Evolutionary conservation across 306 rosid species (phyloP).

Genomic region (Arachis stenosperma): DNA sequence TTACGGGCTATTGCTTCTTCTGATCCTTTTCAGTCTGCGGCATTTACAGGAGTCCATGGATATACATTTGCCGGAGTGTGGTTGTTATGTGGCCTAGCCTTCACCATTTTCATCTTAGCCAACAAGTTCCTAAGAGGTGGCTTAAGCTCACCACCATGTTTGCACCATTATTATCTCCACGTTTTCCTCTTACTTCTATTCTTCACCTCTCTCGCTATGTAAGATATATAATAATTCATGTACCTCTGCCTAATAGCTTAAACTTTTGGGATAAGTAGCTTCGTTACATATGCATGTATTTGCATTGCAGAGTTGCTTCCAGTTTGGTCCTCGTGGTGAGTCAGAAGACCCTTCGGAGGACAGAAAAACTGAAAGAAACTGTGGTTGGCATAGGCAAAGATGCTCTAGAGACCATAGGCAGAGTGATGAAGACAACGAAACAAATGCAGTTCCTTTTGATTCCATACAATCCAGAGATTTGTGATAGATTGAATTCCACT

Average conservation of each 20-base stretch:
- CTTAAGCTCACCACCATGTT: slow-evolving; percentile 42
- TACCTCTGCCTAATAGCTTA: not conserved
- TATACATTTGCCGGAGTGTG: slow-evolving; percentile 67
- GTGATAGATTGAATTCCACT: slow-evolving; percentile 47
- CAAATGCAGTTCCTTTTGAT: slow-evolving; percentile 59
- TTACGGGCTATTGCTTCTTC: slow-evolving; percentile 48
- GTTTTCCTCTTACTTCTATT: slow-evolving; percentile 52
- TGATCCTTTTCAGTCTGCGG: slow-evolving; percentile 88
- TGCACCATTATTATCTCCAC: slow-evolving; percentile 46
- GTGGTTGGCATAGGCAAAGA: slow-evolving; percentile 56
- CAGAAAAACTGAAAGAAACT: slow-evolving; percentile 54
- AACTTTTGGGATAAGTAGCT: too few species aligned
- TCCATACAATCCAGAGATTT: slow-evolving; percentile 58
- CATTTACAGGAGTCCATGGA: slow-evolving; percentile 85
- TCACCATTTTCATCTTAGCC: slow-evolving; percentile 49
- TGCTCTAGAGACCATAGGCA: slow-evolving; percentile 48
- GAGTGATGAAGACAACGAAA: slow-evolving; percentile 50
- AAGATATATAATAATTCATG: slow-evolving; percentile 11
- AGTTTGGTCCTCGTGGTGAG: slow-evolving; percentile 55
- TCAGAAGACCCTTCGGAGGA: slow-evolving; percentile 47
- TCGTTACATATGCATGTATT: not conserved
- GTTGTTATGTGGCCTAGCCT: slow-evolving; percentile 61
- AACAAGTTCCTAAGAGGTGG: slow-evolving; percentile 47
- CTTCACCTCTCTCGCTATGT: slow-evolving; percentile 65
- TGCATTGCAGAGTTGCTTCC: slow-evolving; percentile 60